phyloP scores from a whole-genome alignment of 208 protist genomes.

The Trypanosoma avium region DNA sequence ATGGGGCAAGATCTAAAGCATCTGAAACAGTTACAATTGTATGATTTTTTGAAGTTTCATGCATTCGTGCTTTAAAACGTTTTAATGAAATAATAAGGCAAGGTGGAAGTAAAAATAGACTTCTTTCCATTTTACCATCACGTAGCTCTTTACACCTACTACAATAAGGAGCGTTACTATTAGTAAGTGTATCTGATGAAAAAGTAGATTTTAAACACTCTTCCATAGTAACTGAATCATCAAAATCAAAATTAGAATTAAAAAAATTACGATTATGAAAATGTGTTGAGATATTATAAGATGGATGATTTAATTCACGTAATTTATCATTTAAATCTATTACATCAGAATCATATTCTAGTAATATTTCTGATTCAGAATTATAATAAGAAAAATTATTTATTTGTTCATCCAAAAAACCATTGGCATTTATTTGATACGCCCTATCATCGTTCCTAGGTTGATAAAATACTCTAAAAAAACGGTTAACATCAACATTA shows the following conservation, averaged over 20 bases:
- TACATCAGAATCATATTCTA: slow-evolving; percentile 11
- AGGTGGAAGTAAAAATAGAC: slow-evolving; percentile 67
- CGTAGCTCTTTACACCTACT: slow-evolving; percentile 61
- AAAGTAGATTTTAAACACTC: slow-evolving; percentile 24
- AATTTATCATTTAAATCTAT: neutral
- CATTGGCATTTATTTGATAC: neutral
- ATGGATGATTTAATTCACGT: neutral
- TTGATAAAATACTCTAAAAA: neutral
- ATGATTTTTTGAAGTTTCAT: slow-evolving; percentile 70
- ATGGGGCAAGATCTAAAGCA: slow-evolving; percentile 53
- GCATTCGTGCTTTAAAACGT: slow-evolving; percentile 67
- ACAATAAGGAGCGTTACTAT: slow-evolving; percentile 74
- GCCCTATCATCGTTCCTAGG: neutral
- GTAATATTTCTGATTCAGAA: neutral
- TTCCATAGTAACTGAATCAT: slow-evolving; percentile 13
- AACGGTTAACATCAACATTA: neutral
- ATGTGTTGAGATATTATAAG: neutral
- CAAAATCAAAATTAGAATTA: neutral
- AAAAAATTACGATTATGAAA: neutral
- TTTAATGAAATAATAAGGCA: slow-evolving; percentile 80
- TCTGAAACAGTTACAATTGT: slow-evolving; percentile 56
- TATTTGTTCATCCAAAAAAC: neutral
- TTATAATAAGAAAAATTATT: neutral
- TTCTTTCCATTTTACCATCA: slow-evolving; percentile 50
- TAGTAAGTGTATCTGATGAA: slow-evolving; percentile 50